Conservation (phyloP, 148 eudicot species). For the Dianthus caryophyllus region DNA sequence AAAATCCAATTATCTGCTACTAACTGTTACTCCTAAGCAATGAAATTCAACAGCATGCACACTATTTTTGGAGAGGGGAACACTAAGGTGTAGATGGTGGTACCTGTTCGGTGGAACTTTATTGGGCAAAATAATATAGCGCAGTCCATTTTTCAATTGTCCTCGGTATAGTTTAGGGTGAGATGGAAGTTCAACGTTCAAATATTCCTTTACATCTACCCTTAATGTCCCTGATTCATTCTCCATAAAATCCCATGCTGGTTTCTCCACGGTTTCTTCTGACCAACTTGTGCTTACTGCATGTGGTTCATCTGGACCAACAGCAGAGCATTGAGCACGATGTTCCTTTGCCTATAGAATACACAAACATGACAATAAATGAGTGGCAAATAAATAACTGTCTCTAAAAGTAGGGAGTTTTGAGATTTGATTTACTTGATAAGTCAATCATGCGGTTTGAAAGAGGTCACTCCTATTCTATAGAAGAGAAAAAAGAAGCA, state of each 20-base stretch:
- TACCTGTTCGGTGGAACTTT: slow-evolving; percentile 99
- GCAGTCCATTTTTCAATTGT: slow-evolving; percentile 85
- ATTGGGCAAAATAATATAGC: slow-evolving; percentile 89
- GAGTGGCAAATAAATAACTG: slow-evolving; percentile 1
- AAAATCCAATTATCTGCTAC: background rate
- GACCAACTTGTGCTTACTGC: slow-evolving; percentile 81
- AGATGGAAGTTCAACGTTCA: slow-evolving; percentile 70
- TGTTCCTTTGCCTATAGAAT: slow-evolving; percentile 43
- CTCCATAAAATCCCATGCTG: slow-evolving; percentile 46
- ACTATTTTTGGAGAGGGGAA: background rate
- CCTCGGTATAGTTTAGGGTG: slow-evolving; percentile 88
- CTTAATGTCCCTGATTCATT: slow-evolving; percentile 45
- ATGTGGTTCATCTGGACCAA: slow-evolving; percentile 99
- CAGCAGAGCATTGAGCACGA: slow-evolving; percentile 55
- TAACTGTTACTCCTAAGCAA: background rate
- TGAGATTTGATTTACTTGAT: background rate
- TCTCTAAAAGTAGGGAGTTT: background rate
- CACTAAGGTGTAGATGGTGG: background rate
- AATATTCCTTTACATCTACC: slow-evolving; percentile 45
- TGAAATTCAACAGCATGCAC: background rate
- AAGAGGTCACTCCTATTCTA: background rate
- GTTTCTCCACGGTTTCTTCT: slow-evolving; percentile 66
- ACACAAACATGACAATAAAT: slow-evolving; percentile 13
- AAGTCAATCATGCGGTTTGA: background rate
- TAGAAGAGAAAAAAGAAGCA: background rate